phyloP scores from a whole-genome alignment of 2,329 filamentous ascomycete species.

The Teratosphaeria destructans region DNA sequence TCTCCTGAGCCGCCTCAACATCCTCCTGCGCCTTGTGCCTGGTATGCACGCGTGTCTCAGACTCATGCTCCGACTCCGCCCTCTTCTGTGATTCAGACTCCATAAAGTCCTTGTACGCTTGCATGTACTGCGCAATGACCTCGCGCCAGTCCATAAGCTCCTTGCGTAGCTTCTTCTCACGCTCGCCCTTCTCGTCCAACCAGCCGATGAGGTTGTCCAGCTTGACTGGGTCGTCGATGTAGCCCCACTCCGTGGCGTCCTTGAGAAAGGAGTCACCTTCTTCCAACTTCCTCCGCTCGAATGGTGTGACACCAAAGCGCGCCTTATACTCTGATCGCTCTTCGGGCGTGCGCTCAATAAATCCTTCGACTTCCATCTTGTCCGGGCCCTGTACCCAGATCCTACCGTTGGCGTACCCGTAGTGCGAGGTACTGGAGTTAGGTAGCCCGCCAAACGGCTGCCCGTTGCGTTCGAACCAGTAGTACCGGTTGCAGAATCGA shows the following conservation, averaged over 20 bases:
- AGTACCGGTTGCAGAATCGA: constrained; percentile 96
- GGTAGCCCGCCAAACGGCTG: constrained; percentile 92
- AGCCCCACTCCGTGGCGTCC: constrained; percentile 78
- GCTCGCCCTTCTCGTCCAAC: constrained; percentile 77
- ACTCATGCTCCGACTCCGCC: constrained; percentile 36
- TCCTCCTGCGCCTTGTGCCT: constrained; percentile 51
- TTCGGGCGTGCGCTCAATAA: constrained; percentile 65
- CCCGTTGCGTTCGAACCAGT: constrained; percentile 97
- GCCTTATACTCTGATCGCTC: constrained; percentile 65
- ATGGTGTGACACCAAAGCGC: constrained; percentile 71
- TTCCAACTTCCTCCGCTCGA: constrained; percentile 73
- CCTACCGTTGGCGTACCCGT: constrained; percentile 85
- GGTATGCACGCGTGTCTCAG: constrained; percentile 47
- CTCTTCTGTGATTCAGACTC: constrained; percentile 41
- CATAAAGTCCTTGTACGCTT: constrained; percentile 29
- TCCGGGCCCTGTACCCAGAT: constrained; percentile 96
- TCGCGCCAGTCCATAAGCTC: constrained; percentile 67
- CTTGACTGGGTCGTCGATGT: constrained; percentile 69
- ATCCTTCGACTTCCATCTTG: constrained; percentile 73
- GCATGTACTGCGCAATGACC: constrained; percentile 63
- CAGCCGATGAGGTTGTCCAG: constrained; percentile 73
- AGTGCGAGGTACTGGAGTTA: constrained; percentile 73
- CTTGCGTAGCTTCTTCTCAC: constrained; percentile 79
- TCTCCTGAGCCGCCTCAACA: constrained; percentile 42
- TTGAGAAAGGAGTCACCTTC: constrained; percentile 73